These are phyloP conservation scores for Skeletonema costatum DNA, from an alignment of 108 stramenopile species.

Conservation along the genomic window DNA sequence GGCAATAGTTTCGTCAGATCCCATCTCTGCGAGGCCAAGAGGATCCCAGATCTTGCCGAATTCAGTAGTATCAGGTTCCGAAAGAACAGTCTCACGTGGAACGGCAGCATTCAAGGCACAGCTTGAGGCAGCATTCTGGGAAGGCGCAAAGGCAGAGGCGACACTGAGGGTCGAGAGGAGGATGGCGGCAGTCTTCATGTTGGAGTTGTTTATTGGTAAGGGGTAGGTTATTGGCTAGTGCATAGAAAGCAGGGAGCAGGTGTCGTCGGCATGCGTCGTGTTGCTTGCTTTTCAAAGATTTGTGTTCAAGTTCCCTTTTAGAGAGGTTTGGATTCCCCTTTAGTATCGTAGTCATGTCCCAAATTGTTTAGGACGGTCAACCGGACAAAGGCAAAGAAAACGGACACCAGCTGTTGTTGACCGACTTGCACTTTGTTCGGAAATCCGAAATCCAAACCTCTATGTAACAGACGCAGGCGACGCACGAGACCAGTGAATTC, in stretches of 20 bases:
- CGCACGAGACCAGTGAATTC: background rate
- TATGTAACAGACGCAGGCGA: too few relatives aligned
- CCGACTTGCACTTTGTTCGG: too few relatives aligned
- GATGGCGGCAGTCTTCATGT: constrained; percentile 31
- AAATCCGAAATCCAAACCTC: background rate
- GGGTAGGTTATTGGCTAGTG: background rate
- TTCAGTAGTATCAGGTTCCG: constrained; percentile 66
- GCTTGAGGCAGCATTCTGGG: constrained; percentile 31
- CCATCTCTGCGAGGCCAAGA: constrained; percentile 67
- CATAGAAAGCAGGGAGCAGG: background rate
- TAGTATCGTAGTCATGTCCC: background rate
- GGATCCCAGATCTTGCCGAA: constrained; percentile 78
- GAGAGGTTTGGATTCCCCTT: background rate
- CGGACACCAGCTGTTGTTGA: too few relatives aligned
- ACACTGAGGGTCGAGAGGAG: constrained; percentile 35
- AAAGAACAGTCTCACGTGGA: constrained; percentile 59
- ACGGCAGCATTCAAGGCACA: constrained; percentile 33
- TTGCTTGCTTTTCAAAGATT: background rate
- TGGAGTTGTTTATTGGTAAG: background rate
- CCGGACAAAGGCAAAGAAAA: too few relatives aligned
- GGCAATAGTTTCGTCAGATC: constrained; percentile 75
- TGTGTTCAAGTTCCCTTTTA: constrained; percentile 7
- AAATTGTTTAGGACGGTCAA: too few relatives aligned
- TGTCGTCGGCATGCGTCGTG: constrained; percentile 3
- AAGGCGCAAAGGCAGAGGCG: constrained; percentile 42